Base-by-base conservation (phyloP, 106 monocot genomes). In the Iris macrosiphon region DNA sequence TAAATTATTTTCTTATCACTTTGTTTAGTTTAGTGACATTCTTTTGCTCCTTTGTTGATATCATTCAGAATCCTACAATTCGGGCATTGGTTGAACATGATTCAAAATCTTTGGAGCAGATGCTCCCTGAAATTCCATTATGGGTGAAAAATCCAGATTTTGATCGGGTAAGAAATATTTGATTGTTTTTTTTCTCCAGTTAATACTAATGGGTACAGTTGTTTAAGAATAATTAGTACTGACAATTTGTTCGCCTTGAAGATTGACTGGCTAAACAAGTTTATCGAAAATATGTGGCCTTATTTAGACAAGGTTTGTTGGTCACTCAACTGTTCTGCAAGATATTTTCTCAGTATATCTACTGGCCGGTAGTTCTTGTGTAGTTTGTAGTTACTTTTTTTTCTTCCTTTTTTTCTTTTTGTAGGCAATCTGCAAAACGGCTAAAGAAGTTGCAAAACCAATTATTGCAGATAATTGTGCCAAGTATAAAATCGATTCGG, bases 201-300 rank as follows among this genome's bases (percentile, higher is more conserved):
- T 63, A 21, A 57, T 16, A 57, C 3, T 39, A 39, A 57, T 6
- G 35, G 9, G 22, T 59, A 0, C 12, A 28, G 40, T 22, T 11
- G 10, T 37, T 17, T 18, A 19, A n/a, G 8, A 27, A 7, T 55
- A 22, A 42, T 7, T 64, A 9, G 10, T 35, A 24, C 62, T 55
- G 33, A 0, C 45, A 54, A 22, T 31, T 24, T 18, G 59, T 51
- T 70, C 19, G 56, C 14, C 4, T 51, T 73, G 55, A 49, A 92
- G 91, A 52, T 92, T 75, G 85, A 92, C 62, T 92, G 91, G 85
- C 69, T 92, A 55, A 92, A 92, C 72, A 75, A 54, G 59, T 76
- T 92, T 40, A 13, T 92, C 13, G 79, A 79, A 44, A 56, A 10
- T 4, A 86, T 92, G 85, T 92, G 91, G 91, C 91, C 91, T 35